Percentiles rank a stretch among this genome's conserved stretches.
phyloP scores from a whole-genome alignment of 164 flowering plant species.

The Annona squamosa region DNA sequence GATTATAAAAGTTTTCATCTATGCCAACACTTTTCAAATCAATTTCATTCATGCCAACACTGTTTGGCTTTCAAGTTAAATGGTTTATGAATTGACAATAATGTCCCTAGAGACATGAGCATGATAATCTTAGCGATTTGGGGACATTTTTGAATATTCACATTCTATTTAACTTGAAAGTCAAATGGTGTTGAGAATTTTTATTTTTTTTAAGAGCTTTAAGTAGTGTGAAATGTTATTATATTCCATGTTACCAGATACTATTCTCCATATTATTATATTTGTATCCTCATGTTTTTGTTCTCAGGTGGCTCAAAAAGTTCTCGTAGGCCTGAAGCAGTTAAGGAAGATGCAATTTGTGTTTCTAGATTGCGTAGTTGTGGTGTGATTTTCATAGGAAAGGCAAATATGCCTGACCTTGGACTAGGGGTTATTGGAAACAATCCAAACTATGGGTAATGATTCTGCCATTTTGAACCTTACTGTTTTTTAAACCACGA shows the following conservation, averaged over 20 bases:
- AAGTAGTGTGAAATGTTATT: no score
- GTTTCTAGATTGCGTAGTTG: conserved; percentile 82
- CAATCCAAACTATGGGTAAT: conserved; percentile 86
- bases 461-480: background rate
- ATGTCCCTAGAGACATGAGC: no score
- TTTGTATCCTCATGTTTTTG: conserved; percentile 7
- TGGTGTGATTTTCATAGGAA: conserved; percentile 83
- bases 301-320: conserved; percentile 75
- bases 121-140: no score
- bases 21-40: no score
- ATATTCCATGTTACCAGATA: background rate
- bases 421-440: conserved; percentile 96
- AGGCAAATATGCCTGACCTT: conserved; percentile 96
- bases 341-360: conserved; percentile 60
- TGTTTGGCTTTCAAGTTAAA: no score
- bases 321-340: conserved; percentile 66
- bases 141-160: no score
- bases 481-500: background rate
- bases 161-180: no score
- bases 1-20: no score
- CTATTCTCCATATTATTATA: background rate
- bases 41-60: no score
- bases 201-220: no score
- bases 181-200: no score
- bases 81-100: no score